Evolutionary conservation across 2,329 filamentous ascomycete genomes (phyloP).

Genomic region (Colletotrichum simmondsii): DNA sequence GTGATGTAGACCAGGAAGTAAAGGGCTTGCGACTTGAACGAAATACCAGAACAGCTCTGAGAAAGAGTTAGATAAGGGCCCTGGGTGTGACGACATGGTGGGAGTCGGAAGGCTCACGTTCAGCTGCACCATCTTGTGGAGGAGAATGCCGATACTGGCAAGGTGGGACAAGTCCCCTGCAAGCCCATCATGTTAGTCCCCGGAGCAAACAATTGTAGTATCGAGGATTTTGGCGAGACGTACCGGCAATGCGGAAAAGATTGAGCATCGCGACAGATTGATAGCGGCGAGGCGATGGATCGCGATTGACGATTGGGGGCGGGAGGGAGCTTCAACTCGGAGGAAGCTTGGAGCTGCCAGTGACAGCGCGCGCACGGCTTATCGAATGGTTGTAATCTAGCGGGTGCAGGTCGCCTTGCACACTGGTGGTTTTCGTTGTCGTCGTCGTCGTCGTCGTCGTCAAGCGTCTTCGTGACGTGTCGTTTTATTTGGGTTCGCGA

Average conservation of each 20-base stretch:
- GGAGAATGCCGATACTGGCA: constrained; percentile 89
- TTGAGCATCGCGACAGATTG: constrained; percentile 61
- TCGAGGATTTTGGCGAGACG: constrained; percentile 35
- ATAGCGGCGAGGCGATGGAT: constrained; percentile 15
- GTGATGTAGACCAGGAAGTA: constrained; percentile 95
- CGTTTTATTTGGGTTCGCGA: neutral
- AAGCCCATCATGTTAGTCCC: constrained; percentile 37
- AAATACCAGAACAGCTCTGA: constrained; percentile 97
- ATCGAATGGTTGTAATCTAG: constrained; percentile 2
- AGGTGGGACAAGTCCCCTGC: constrained; percentile 95
- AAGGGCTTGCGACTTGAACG: constrained; percentile 97
- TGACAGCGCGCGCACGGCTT: constrained; percentile 14
- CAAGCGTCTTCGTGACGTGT: neutral
- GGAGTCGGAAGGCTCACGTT: constrained; percentile 70
- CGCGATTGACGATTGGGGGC: neutral
- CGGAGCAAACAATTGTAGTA: neutral
- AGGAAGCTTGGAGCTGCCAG: constrained; percentile 30
- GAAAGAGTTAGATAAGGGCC: constrained; percentile 26
- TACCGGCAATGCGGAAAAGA: constrained; percentile 68
- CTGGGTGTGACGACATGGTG: constrained; percentile 8
- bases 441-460: constrained; percentile 18
- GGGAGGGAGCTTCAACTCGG: constrained; percentile 13
- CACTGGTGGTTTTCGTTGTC: neutral
- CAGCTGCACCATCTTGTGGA: constrained; percentile 95
- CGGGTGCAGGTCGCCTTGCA: neutral